Evolutionary conservation across 2,329 filamentous ascomycete genomes (phyloP).

Genomic region (Cytospora chrysosperma): DNA sequence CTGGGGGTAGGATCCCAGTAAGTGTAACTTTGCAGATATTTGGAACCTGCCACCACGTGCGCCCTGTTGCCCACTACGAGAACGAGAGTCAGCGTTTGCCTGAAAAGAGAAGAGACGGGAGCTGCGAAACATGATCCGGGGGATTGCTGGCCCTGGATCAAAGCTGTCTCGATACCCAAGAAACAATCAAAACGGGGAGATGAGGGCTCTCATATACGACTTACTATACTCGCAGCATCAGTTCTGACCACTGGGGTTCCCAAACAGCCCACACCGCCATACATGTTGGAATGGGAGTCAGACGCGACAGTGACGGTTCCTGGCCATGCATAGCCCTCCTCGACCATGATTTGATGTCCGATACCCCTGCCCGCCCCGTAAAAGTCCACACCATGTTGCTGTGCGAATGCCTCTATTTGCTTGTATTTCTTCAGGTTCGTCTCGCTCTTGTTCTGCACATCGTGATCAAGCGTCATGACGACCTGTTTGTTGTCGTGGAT

Average conservation of each 20-base stretch:
- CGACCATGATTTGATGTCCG: slow-evolving; percentile 85
- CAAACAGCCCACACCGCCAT: slow-evolving; percentile 74
- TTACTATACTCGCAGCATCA: slow-evolving; percentile 72
- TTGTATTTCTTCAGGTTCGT: slow-evolving; percentile 80
- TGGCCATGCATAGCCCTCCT: slow-evolving; percentile 81
- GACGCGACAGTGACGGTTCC: slow-evolving; percentile 79
- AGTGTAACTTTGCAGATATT: slow-evolving; percentile 79
- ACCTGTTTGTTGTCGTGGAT: slow-evolving; percentile 71
- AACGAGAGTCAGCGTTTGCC: too few relatives aligned
- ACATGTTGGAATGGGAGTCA: slow-evolving; percentile 78
- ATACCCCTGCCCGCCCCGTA: slow-evolving; percentile 78
- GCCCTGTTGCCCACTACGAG: slow-evolving; percentile 66
- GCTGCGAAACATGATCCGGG: too few relatives aligned
- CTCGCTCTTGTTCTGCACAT: slow-evolving; percentile 80
- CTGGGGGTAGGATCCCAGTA: slow-evolving; percentile 69
- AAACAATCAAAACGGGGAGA: too few relatives aligned
- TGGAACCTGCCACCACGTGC: slow-evolving; percentile 87
- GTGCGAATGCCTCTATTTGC: slow-evolving; percentile 79
- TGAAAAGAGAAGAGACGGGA: too few relatives aligned
- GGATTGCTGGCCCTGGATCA: too few relatives aligned
- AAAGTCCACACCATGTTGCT: slow-evolving; percentile 72
- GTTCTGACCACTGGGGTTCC: slow-evolving; percentile 84
- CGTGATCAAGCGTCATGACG: slow-evolving; percentile 83
- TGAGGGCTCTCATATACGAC: too few relatives aligned
- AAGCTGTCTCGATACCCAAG: too few relatives aligned